Evolutionary conservation across 768 basidiomycete species (phyloP).

Genomic region (Tylopilus sp.): DNA sequence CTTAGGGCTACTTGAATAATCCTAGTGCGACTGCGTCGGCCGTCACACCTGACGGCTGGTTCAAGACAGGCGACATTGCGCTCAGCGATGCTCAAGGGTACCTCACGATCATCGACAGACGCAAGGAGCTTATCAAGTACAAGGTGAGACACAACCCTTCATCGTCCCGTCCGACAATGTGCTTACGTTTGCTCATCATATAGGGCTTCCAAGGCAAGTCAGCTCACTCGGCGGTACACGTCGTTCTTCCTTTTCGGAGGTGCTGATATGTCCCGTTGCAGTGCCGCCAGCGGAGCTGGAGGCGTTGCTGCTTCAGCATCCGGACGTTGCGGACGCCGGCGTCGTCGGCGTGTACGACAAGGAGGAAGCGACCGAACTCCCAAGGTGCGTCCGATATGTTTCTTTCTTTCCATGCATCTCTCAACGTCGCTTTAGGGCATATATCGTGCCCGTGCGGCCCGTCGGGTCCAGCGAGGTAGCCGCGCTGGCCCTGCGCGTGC

Average conservation of each 20-base stretch:
- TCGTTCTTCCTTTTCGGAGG: not conserved
- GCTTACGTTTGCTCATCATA: not conserved
- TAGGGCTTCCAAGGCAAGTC: constrained; percentile 72
- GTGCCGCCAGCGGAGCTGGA: constrained; percentile 89
- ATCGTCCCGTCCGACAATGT: not conserved
- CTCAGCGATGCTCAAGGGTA: constrained; percentile 64
- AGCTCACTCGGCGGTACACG: not conserved
- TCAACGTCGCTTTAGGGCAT: constrained; percentile 43
- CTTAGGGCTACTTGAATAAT: constrained; percentile 74
- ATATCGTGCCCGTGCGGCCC: constrained; percentile 38
- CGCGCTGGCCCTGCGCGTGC: constrained; percentile 47
- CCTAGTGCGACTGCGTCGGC: constrained; percentile 60
- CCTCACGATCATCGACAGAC: constrained; percentile 70
- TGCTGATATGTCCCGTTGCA: constrained; percentile 20
- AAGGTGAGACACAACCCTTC: constrained; percentile 36
- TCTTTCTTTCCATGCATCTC: too few species aligned
- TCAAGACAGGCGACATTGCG: constrained; percentile 87
- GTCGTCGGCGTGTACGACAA: constrained; percentile 73
- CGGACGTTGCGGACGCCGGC: constrained; percentile 72
- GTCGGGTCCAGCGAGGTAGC: constrained; percentile 16
- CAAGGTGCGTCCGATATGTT: constrained; percentile 41
- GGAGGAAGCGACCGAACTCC: constrained; percentile 76
- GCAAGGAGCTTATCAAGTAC: constrained; percentile 76
- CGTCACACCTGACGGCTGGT: constrained; percentile 75
- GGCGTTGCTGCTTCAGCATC: constrained; percentile 67